Conservation (phyloP, 176 grass and related monocot species). For the Triticum dicoccoides region DNA sequence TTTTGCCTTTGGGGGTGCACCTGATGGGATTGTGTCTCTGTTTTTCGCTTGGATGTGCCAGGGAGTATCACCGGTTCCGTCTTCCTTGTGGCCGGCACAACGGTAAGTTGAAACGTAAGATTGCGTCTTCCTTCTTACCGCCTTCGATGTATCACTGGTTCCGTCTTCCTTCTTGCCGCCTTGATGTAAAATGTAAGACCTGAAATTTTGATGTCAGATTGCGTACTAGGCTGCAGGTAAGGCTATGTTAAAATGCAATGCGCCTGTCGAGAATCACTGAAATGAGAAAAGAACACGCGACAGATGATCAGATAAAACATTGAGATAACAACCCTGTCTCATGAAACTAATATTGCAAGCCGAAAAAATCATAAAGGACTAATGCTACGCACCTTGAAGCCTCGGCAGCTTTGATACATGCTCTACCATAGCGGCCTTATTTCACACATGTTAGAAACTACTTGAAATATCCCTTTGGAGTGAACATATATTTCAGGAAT, state of each 20-base stretch:
- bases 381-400: background rate
- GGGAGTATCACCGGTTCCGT: slow-evolving; percentile 68
- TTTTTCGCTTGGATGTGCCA: slow-evolving; percentile 42
- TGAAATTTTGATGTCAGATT: background rate
- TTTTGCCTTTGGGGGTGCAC: background rate
- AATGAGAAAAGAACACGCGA: background rate
- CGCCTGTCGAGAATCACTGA: background rate
- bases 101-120: slow-evolving; percentile 33
- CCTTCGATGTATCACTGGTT: background rate
- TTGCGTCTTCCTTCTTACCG: background rate
- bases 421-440: background rate
- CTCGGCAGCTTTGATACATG: slow-evolving; percentile 21
- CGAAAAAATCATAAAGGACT: background rate
- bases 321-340: background rate
- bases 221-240: background rate
- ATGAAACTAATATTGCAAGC: background rate
- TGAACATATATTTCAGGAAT: background rate
- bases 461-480: background rate
- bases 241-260: background rate
- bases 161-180: background rate
- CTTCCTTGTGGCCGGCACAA: slow-evolving; percentile 86
- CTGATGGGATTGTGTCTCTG: background rate
- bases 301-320: background rate
- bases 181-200: background rate
- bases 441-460: background rate